These are phyloP conservation scores for Sarocladiaceae sp. DNA, from an alignment of 2,329 filamentous ascomycete species.

Conservation along the genomic window DNA sequence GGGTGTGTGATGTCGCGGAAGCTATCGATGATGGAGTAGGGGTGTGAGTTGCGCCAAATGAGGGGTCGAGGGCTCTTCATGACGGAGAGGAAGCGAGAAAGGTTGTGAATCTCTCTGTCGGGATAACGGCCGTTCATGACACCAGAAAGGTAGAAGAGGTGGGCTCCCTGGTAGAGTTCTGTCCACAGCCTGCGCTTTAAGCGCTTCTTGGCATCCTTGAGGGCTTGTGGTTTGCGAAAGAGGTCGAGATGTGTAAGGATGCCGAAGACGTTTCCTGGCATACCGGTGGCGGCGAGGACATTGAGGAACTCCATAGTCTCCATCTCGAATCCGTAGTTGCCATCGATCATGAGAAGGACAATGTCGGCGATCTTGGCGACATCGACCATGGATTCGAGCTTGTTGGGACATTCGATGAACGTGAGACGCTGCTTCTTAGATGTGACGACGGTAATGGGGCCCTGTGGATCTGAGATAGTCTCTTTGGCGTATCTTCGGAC, in stretches of 20 bases:
- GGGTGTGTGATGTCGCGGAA: slow-evolving; percentile 95
- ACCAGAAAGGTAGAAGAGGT: slow-evolving; percentile 93
- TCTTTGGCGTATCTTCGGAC: slow-evolving; percentile 95
- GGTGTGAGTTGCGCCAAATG: slow-evolving; percentile 93
- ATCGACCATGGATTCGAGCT: slow-evolving; percentile 93
- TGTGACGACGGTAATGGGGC: slow-evolving; percentile 91
- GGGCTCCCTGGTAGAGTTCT: slow-evolving; percentile 92
- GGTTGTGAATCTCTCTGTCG: slow-evolving; percentile 90
- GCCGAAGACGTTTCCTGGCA: slow-evolving; percentile 98
- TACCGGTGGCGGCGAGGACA: slow-evolving; percentile 84
- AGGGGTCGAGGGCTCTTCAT: slow-evolving; percentile 99
- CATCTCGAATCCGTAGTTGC: slow-evolving; percentile 99
- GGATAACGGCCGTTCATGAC: slow-evolving; percentile 96
- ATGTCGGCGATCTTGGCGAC: slow-evolving; percentile 97
- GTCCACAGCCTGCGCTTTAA: slow-evolving; percentile 96
- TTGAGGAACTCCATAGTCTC: slow-evolving; percentile 99
- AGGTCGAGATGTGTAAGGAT: slow-evolving; percentile 94
- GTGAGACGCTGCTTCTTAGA: slow-evolving; percentile 93
- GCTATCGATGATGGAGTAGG: slow-evolving; percentile 87
- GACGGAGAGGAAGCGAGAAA: slow-evolving; percentile 90
- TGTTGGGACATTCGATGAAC: slow-evolving; percentile 95
- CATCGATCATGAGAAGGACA: slow-evolving; percentile 95
- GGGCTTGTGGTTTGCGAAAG: slow-evolving; percentile 85
- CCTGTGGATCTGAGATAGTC: slow-evolving; percentile 79
- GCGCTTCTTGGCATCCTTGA: slow-evolving; percentile 92